Base-by-base conservation (phyloP, 2,329 filamentous ascomycete genomes). In the Rhynchosporium agropyri region DNA sequence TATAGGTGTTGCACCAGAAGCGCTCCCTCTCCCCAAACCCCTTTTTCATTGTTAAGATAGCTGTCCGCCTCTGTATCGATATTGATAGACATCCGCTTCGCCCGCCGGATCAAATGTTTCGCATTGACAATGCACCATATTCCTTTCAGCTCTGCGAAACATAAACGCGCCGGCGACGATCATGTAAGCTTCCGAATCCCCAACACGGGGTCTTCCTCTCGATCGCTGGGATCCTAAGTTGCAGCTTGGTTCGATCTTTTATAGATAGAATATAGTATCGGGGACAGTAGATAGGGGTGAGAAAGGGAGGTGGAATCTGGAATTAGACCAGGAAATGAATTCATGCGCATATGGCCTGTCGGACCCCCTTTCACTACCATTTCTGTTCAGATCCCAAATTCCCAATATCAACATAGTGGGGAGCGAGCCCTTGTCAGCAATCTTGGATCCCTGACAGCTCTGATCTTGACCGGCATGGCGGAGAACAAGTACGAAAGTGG, bases 381-480 rank as follows among this genome's bases (percentile, higher is more conserved):
- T 10, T 43, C 42, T n/a, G 12, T 43, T 12, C 42, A 38, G 50
- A 53, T 33, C 31, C 50, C 31, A 53, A 29, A 26, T 38, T 56
- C 12, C 31, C 38, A 56, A 45, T 56, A 61, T 61, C 53, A 51
- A n/a, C 42, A 36, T 38, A 20, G 45, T 43, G 59, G 60, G 56
- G 42, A 31, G 5, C 3, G 9, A 3, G n/a, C 45, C 56, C 63
- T 53, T 53, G 38, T 49, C 28, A 20, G 29, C 50, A 59, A 57
- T 59, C 49, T 51, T 62, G 36, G 63, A 64, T 60, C 42, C 56
- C 59, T 60, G 49, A 31, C 48, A 56, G 50, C 59, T 56, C 53
- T 45, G 53, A 56, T 42, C 38, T 56, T 56, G 53, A 26, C 61
- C 46, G 54, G 53, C 50, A 38, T 45, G 29, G 33, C 36, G 58